These are phyloP conservation scores for Angomonas ambiguus DNA, from an alignment of 208 protist species.

Conservation along the genomic window DNA sequence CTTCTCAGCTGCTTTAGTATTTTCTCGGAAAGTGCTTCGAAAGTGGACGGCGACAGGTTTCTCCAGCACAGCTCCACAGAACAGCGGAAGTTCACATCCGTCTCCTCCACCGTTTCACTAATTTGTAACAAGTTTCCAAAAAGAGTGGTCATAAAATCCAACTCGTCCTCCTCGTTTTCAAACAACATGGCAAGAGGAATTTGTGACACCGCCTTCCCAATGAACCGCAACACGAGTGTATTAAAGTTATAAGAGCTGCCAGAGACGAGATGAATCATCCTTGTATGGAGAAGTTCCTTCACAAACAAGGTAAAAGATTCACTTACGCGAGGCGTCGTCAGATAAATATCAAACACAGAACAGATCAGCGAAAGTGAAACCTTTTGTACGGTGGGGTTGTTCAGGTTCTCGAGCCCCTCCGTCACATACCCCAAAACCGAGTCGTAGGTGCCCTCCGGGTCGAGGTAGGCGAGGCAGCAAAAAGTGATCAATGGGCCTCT, in stretches of 20 bases:
- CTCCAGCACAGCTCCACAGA: neutral
- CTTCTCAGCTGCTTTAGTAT: neutral
- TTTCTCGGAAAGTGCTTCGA: neutral
- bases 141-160: conserved; percentile 1
- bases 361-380: neutral
- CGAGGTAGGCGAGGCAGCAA: neutral
- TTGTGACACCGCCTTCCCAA: neutral
- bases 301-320: conserved; percentile 24
- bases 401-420: neutral
- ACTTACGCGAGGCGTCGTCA: conserved; percentile 9
- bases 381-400: neutral
- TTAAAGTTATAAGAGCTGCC: neutral
- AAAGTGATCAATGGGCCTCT: neutral
- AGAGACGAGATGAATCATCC: neutral
- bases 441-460: conserved; percentile 6
- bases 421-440: neutral
- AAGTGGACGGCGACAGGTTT: conserved; percentile 1
- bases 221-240: neutral
- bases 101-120: neutral
- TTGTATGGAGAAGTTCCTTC: neutral
- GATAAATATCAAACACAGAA: neutral
- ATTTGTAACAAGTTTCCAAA: neutral
- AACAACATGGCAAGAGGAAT: neutral
- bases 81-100: neutral
- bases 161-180: neutral